These are phyloP conservation scores for Gonium pectorale DNA, from an alignment of 139 green algal species.

Conservation along the genomic window DNA sequence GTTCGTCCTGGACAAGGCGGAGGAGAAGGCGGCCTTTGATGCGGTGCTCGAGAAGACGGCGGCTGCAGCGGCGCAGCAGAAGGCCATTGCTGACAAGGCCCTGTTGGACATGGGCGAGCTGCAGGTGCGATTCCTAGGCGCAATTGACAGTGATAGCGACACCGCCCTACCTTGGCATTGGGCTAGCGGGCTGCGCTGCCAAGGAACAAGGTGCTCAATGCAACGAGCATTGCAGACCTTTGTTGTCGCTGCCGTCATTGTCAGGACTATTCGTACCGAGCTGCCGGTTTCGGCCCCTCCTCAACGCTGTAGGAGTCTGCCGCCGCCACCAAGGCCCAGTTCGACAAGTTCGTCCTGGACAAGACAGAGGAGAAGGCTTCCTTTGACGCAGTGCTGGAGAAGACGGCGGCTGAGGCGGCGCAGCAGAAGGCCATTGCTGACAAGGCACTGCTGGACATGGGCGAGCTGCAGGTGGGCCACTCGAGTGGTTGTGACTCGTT, in stretches of 20 bases:
- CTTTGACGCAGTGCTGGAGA: constrained; percentile 13
- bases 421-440: constrained; percentile 9
- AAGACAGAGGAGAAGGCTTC: constrained; percentile 28
- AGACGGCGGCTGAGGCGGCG: background rate
- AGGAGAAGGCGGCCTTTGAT: constrained; percentile 42
- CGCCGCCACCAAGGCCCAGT: constrained; percentile 20
- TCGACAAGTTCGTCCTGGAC: constrained; percentile 40
- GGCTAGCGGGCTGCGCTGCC: too few species aligned
- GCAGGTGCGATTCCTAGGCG: background rate
- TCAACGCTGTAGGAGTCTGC: constrained; percentile 10
- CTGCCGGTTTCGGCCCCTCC: too few species aligned
- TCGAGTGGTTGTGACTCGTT: too few species aligned
- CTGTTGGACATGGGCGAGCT: constrained; percentile 1
- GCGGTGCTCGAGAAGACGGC: background rate
- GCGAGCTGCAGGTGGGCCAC: constrained; percentile 14
- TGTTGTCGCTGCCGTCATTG: too few species aligned
- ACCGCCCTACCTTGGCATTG: too few species aligned
- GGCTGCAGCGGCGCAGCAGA: background rate
- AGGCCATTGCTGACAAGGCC: constrained; percentile 26
- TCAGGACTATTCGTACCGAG: too few species aligned
- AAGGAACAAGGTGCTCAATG: too few species aligned
- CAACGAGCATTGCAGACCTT: too few species aligned
- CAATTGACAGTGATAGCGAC: background rate
- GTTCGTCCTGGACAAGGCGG: constrained; percentile 32
- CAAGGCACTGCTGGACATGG: constrained; percentile 9